Base-by-base conservation (phyloP, 495 filamentous ascomycete genomes). In the Penicillium canescens region DNA sequence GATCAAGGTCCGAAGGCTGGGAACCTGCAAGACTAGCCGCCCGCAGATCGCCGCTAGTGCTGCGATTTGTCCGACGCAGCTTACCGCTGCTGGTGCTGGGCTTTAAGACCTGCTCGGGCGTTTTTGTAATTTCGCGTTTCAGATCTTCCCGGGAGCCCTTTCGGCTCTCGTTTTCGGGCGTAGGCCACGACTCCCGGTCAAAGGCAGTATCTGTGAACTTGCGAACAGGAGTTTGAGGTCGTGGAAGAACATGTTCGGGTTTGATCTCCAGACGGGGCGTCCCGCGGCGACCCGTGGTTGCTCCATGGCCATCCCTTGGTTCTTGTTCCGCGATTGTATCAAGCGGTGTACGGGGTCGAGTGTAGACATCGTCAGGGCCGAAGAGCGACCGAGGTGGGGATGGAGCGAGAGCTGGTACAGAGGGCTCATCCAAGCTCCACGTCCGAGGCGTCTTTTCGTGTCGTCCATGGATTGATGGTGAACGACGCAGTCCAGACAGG, bases 21-120 rank as follows among this genome's bases (percentile, higher is more conserved):
- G 57, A 57, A 44, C 61, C 71, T 54, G 59, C 64, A 54, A 67
- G 67, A 74, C 83, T 86, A 59, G 86, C 84, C 63, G 82, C 86
- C 73, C 91, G 78, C 65, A 94, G 75, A 80, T 95, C 87, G 64
- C 89, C 87, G 73, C 89, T 91, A 54, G 83, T 72, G 68, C 85
- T 89, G 60, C 86, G 86, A 66, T 85, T 86, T 52, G 82, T 80
- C 50, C 89, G 81, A 55, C 91, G 82, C 38, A 95, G 81, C 12
- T 87, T 62, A 39, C 68, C 68, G 28, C 61, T 60, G 42, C 65
- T 65, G 42, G 64, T 59, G 54, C 57, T 69, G 24, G 71, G 72
- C 45, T 66, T 63, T 37, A 76, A 54, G 9, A 73, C 63, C 45
- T 68, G 66, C 14, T 73, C 72, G 7, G 72, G 72, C 0, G 68